Conservation (phyloP, 2,329 filamentous ascomycete species). For the Alternaria sp. region DNA sequence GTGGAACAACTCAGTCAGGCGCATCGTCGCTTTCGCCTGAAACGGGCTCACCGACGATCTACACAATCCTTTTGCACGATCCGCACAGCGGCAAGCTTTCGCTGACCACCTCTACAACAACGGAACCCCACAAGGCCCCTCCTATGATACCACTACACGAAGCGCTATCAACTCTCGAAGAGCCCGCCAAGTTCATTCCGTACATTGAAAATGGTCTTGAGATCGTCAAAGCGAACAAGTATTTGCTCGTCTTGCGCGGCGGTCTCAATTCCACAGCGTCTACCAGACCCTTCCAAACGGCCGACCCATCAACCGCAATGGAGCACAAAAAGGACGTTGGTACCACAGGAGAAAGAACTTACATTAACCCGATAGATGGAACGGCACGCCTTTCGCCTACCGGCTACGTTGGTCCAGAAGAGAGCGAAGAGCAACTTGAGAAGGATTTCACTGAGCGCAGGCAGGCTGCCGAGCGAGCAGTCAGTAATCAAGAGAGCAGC, state of each 20-base stretch:
- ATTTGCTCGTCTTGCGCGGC: conserved; percentile 42
- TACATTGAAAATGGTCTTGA: conserved; percentile 35
- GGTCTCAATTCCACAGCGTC: conserved; percentile 9
- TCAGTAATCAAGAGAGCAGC: neutral
- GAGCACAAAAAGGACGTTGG: neutral
- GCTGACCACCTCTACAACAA: conserved; percentile 31
- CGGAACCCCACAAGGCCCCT: conserved; percentile 19
- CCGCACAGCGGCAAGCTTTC: conserved; percentile 31
- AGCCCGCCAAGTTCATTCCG: conserved; percentile 39
- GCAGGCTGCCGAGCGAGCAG: conserved; percentile 22
- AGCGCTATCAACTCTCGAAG: conserved; percentile 35
- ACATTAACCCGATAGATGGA: conserved; percentile 46
- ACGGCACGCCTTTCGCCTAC: conserved; percentile 42
- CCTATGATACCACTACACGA: conserved; percentile 32
- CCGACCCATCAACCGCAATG: neutral
- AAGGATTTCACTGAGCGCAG: conserved; percentile 31
- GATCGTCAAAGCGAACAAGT: conserved; percentile 33
- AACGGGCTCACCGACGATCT: conserved; percentile 15
- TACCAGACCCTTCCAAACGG: conserved; percentile 14
- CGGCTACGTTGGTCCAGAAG: conserved; percentile 41
- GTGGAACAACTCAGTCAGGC: neutral
- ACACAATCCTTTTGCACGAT: conserved; percentile 39
- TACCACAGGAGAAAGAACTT: neutral
- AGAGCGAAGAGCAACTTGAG: conserved; percentile 29
- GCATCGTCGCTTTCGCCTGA: neutral